A percentile compares a stretch with the other conserved stretches of the same genome.
These are phyloP conservation scores for Colletotrichum cuscutae DNA, from an alignment of 2,329 filamentous ascomycete genomes.

Conservation along the genomic window DNA sequence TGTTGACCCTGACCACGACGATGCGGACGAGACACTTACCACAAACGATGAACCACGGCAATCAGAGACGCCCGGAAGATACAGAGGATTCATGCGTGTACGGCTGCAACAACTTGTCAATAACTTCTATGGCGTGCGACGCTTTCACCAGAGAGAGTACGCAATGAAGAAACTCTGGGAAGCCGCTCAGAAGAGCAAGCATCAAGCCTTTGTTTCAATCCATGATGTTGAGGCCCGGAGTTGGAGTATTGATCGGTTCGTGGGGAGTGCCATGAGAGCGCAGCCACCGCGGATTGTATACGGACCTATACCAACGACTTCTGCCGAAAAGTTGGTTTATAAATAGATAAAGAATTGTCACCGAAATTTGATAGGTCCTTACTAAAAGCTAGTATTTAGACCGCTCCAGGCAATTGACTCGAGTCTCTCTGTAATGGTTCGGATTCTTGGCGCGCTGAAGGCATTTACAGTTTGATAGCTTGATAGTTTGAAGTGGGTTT, in stretches of 20 bases:
- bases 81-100: constrained; percentile 3
- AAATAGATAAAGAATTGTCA: no score
- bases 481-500: no score
- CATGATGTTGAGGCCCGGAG: background rate
- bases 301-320: background rate
- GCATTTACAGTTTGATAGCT: no score
- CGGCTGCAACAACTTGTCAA: constrained; percentile 8
- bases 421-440: no score
- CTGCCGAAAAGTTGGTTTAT: no score
- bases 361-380: no score
- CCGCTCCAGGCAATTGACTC: no score
- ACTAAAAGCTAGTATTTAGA: no score
- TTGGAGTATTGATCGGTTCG: background rate
- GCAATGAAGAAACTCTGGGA: background rate
- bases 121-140: background rate
- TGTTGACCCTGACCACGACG: background rate
- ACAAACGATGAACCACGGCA: no score
- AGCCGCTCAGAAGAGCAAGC: constrained; percentile 2
- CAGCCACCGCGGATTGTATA: background rate
- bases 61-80: background rate
- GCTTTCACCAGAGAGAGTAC: background rate
- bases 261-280: background rate
- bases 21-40: background rate
- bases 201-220: background rate
- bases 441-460: no score